phyloP scores from a whole-genome alignment of 2,329 filamentous ascomycete species.

The Cryphonectria radicalis region DNA sequence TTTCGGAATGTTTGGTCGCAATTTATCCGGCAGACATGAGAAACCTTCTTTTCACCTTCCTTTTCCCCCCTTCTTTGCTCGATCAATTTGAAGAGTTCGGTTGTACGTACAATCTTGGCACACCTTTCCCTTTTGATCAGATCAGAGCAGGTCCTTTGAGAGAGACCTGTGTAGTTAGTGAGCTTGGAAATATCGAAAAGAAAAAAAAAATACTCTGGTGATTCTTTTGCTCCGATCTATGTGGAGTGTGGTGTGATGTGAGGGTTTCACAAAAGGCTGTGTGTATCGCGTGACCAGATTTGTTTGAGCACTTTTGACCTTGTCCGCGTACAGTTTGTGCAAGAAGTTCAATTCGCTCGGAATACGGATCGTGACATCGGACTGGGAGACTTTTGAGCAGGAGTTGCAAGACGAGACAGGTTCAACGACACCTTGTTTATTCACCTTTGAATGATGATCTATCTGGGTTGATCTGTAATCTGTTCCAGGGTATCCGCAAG shows the following conservation, averaged over 20 bases:
- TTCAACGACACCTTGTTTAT: neutral
- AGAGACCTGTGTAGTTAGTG: neutral
- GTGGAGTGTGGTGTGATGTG: neutral
- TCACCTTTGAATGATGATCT: neutral
- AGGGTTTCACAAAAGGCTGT: neutral
- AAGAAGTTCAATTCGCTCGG: neutral
- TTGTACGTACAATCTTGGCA: neutral
- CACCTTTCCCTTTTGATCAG: neutral
- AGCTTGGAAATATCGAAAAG: conserved; percentile 8
- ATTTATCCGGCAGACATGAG: neutral
- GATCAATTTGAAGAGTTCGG: neutral
- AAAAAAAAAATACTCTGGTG: neutral
- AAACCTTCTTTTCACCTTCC: neutral
- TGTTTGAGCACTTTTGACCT: neutral
- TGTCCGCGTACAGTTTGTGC: neutral
- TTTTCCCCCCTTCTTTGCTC: neutral
- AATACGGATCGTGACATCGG: neutral
- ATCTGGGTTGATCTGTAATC: neutral
- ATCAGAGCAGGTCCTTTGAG: neutral
- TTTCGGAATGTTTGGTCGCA: neutral
- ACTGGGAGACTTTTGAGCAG: neutral
- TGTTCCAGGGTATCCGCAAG: conserved; percentile 1
- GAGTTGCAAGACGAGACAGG: neutral
- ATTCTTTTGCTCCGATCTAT: neutral
- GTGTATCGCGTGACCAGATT: neutral